Evolutionary conservation across 2,329 filamentous ascomycete genomes (phyloP), one percentile per base, ranked within the genome.

Genomic region (Colletotrichum agaves): DNA sequence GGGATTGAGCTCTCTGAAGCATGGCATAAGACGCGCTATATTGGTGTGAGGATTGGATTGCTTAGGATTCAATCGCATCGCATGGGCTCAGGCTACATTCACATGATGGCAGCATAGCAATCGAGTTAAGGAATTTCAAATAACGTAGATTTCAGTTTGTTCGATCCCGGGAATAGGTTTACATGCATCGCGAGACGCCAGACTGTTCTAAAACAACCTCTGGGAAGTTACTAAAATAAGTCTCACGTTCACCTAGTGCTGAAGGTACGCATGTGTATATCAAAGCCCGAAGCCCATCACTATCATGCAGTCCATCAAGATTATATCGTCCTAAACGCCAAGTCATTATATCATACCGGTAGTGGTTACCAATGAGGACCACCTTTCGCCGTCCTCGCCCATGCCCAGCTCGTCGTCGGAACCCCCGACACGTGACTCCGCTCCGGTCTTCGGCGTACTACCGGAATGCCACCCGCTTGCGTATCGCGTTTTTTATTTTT

Each of bases 381-480:
- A 15, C 58, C 83, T 81, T 61, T 89, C 87, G 70, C 84, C 86
- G 5, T 81, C 79, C 35, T 73, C 73, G 47, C 70, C 64, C 47
- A 31, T 53, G 2, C 61, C 61, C 46, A 67, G 50, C 19, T 69
- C 57, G 49, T 63, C 67, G 43, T 69, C 67, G 15, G 63, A 60
- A 58, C 67, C 68, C 19, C n/a, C n/a, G n/a, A 23, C 58, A 53
- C 13, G 31, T 53, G 64, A 63, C 46, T 15, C 50, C 43, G 43
- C 52, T 44, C 58, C 46, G 41, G 13, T 44, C 43, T 55, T 66
- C 63, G 49, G 63, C 49, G 47, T 53, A n/a, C 41, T 39, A 57
- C 60, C 52, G 52, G 19, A 15, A 31, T 13, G 37, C 12, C 52
- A 19, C 17, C 41, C 5, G 44, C 53, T 60, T 60, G 46, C 21